A percentile compares a stretch with the other conserved stretches of the same genome.
phyloP scores from a whole-genome alignment of 2,329 filamentous ascomycete species.

The Atkinsonella texensis region DNA sequence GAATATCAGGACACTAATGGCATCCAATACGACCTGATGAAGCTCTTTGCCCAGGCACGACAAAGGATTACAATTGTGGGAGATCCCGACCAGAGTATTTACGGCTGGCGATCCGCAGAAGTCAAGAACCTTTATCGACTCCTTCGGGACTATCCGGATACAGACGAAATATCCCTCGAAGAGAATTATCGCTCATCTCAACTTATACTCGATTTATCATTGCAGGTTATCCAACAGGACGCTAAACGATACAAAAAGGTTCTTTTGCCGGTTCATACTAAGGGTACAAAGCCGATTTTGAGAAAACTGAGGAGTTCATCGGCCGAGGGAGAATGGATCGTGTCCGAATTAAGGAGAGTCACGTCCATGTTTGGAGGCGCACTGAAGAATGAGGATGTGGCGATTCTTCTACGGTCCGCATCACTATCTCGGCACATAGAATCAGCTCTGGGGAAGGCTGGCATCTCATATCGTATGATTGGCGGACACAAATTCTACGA shows the following conservation, averaged over 20 bases:
- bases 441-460: constrained; percentile 63
- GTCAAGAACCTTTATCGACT: constrained; percentile 77
- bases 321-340: constrained; percentile 78
- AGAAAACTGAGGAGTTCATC: constrained; percentile 58
- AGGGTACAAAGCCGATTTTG: constrained; percentile 70
- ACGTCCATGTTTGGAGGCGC: constrained; percentile 61
- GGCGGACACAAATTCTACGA: constrained; percentile 87
- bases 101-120: constrained; percentile 88
- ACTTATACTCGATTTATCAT: constrained; percentile 66
- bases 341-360: constrained; percentile 65
- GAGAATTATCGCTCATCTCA: constrained; percentile 92
- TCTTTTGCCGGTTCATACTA: constrained; percentile 66
- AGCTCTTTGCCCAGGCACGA: constrained; percentile 60
- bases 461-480: constrained; percentile 85
- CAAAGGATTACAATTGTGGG: constrained; percentile 87
- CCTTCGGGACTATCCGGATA: constrained; percentile 62
- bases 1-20: constrained; percentile 97
- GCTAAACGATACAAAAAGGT: constrained; percentile 65
- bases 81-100: constrained; percentile 96
- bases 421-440: constrained; percentile 79
- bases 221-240: constrained; percentile 87
- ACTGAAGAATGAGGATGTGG: constrained; percentile 65
- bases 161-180: constrained; percentile 72
- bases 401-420: constrained; percentile 77
- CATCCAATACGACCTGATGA: constrained; percentile 91